phyloP scores from a whole-genome alignment of 306 rosid genomes.

The barrel medic (Medicago truncatula) region DNA sequence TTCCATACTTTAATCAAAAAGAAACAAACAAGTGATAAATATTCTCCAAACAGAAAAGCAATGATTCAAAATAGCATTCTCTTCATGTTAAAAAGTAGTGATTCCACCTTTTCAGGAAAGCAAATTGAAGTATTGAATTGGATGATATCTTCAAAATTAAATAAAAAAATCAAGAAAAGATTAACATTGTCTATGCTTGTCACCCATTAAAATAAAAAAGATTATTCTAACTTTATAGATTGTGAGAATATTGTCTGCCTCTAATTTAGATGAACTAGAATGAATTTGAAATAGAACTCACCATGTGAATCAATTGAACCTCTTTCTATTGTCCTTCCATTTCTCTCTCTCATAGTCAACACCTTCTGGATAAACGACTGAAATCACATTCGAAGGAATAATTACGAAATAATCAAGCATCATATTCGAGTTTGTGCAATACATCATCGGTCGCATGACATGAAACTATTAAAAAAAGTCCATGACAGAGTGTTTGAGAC shows the following conservation, averaged over 20 bases:
- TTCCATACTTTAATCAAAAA: constrained; percentile 25
- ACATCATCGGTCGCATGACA: not conserved
- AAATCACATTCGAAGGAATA: constrained; percentile 40
- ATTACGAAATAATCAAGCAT: constrained; percentile 19
- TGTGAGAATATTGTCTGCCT: constrained; percentile 35
- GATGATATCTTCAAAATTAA: constrained; percentile 30
- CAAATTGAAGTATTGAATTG: constrained; percentile 34
- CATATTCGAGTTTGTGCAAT: not conserved
- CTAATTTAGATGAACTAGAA: constrained; percentile 17
- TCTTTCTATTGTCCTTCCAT: constrained; percentile 49
- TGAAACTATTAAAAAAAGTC: not conserved
- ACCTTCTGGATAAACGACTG: constrained; percentile 80
- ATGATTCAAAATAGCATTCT: constrained; percentile 33
- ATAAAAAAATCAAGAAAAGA: constrained; percentile 12
- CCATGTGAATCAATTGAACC: constrained; percentile 61
- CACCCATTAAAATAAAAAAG: constrained; percentile 27
- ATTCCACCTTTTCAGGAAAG: constrained; percentile 43
- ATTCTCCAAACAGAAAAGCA: constrained; percentile 24
- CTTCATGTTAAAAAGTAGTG: constrained; percentile 33
- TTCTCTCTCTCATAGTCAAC: constrained; percentile 67
- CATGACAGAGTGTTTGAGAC: not conserved
- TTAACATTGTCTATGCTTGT: constrained; percentile 31
- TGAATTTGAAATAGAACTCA: constrained; percentile 44
- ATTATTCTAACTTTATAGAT: constrained; percentile 31
- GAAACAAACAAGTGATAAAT: constrained; percentile 18